phyloP scores from a whole-genome alignment of 768 basidiomycete species.

The Mycena crocata region DNA sequence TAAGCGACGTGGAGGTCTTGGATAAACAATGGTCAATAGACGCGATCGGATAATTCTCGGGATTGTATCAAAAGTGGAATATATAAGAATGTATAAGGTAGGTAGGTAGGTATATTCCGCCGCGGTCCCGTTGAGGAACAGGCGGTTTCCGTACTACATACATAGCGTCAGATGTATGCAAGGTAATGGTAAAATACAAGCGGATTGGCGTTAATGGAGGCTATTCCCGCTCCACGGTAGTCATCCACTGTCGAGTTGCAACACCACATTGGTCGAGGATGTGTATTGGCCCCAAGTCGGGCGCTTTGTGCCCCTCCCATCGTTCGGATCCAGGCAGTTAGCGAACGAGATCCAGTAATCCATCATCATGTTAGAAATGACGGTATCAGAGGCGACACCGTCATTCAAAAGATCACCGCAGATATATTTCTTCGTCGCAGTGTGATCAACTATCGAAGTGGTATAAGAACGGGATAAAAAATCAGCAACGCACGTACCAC shows the following conservation, averaged over 20 bases:
- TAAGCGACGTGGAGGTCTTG: neutral
- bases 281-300: neutral
- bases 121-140: too few species aligned
- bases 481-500: neutral
- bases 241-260: slow-evolving; percentile 5
- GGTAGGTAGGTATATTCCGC: too few species aligned
- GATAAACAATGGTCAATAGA: too few species aligned
- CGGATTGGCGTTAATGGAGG: neutral
- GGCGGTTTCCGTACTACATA: too few species aligned
- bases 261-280: neutral
- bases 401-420: neutral
- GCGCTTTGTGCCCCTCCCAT: neutral
- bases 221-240: neutral
- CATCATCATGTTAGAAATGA: neutral
- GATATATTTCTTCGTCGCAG: neutral
- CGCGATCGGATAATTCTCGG: neutral
- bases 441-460: neutral
- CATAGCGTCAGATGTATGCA: neutral
- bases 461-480: neutral
- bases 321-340: slow-evolving; percentile 4
- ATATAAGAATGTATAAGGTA: too few species aligned
- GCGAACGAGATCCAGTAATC: slow-evolving; percentile 9
- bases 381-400: neutral
- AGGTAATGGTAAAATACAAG: slow-evolving; percentile 15
- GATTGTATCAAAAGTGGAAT: too few species aligned